Percentiles rank a stretch among this genome's conserved stretches.
Conservation (phyloP, 495 filamentous ascomycete species). For the Hypoxylon fuscum region DNA sequence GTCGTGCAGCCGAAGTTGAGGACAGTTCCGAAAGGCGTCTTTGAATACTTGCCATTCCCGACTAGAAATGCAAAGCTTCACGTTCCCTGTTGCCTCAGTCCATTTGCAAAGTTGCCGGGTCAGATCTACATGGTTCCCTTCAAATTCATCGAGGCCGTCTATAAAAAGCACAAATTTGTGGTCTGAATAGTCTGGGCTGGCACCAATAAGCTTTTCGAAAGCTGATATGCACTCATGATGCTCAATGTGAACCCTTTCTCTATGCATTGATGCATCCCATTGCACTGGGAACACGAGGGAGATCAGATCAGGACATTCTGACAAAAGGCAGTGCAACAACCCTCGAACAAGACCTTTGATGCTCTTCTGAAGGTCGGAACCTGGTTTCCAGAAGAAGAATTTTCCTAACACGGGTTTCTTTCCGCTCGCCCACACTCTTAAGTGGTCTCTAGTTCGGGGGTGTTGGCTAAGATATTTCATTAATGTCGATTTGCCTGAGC, state of each 20-base stretch:
- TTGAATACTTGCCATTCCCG: constrained; percentile 51
- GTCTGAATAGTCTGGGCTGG: not conserved
- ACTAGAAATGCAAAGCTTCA: constrained; percentile 57
- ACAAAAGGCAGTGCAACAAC: constrained; percentile 49
- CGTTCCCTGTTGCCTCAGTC: constrained; percentile 22
- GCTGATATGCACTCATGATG: constrained; percentile 20
- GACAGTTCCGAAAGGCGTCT: constrained; percentile 38
- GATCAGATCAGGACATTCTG: constrained; percentile 42
- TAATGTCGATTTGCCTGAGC: constrained; percentile 58
- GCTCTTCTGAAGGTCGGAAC: constrained; percentile 51
- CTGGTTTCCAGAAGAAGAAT: constrained; percentile 61
- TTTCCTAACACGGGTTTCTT: constrained; percentile 43
- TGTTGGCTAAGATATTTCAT: constrained; percentile 51
- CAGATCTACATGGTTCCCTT: constrained; percentile 26
- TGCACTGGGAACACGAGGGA: constrained; percentile 27
- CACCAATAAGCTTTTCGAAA: constrained; percentile 18
- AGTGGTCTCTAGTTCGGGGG: constrained; percentile 14
- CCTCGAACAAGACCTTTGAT: constrained; percentile 51
- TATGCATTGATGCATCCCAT: constrained; percentile 17
- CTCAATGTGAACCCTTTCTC: constrained; percentile 13
- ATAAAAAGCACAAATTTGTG: constrained; percentile 48
- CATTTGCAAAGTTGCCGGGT: constrained; percentile 22
- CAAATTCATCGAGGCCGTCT: constrained; percentile 54
- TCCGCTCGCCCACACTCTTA: constrained; percentile 43
- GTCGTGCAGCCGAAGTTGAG: constrained; percentile 25